A percentile compares a stretch with the other conserved stretches of the same genome.
Conservation (phyloP, 2,329 filamentous ascomycete species). For the Alternaria tenuissima region DNA sequence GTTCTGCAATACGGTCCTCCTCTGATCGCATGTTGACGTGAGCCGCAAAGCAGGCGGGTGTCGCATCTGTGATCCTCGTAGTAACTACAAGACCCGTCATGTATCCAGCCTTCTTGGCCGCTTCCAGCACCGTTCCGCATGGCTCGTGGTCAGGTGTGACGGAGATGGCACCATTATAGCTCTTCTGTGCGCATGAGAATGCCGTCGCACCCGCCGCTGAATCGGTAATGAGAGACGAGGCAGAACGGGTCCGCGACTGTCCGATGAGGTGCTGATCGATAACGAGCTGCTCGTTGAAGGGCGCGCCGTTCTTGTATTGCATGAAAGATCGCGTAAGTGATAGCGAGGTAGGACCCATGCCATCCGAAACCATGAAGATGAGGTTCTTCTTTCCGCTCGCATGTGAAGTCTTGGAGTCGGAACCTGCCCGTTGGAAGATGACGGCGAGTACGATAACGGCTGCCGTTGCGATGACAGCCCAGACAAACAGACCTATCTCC, state of each 20-base stretch:
- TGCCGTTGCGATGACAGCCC: conserved; percentile 83
- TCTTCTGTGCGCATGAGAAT: conserved; percentile 91
- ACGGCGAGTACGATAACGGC: conserved; percentile 82
- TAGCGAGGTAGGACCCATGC: conserved; percentile 94
- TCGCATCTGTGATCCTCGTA: conserved; percentile 93
- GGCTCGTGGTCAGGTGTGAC: conserved; percentile 84
- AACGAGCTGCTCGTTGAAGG: conserved; percentile 75
- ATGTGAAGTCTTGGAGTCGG: conserved; percentile 38
- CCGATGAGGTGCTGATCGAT: conserved; percentile 92
- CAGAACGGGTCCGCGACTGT: conserved; percentile 84
- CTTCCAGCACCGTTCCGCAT: conserved; percentile 92
- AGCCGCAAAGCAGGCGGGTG: conserved; percentile 91
- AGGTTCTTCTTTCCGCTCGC: conserved; percentile 81
- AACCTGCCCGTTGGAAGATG: conserved; percentile 71
- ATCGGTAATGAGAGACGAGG: conserved; percentile 87
- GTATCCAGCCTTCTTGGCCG: conserved; percentile 90
- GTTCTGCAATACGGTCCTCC: conserved; percentile 89
- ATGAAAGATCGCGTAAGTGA: conserved; percentile 86
- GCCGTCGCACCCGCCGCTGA: conserved; percentile 97
- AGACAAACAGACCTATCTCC: conserved; percentile 79
- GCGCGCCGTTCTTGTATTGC: conserved; percentile 77
- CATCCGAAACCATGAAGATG: conserved; percentile 98
- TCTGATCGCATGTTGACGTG: conserved; percentile 82
- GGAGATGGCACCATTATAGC: conserved; percentile 95
- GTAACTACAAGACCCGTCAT: conserved; percentile 94